Percentiles rank a stretch among this genome's conserved stretches.
These are phyloP conservation scores for Flaveria linearis DNA, from an alignment of 129 eudicot species.

Conservation along the genomic window DNA sequence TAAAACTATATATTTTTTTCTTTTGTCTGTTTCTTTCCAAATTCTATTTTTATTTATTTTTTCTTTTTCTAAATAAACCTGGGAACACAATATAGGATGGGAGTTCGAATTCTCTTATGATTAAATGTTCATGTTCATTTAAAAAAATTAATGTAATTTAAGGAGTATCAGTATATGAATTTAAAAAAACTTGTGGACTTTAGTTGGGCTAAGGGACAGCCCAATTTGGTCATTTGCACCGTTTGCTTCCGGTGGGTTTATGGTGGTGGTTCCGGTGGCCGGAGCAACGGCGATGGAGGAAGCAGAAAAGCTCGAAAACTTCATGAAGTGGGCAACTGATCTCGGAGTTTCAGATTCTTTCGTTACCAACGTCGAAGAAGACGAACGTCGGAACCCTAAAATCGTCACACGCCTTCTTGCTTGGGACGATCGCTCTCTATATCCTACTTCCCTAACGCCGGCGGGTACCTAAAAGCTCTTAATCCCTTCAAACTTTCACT, in stretches of 20 bases:
- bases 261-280: constrained; percentile 14
- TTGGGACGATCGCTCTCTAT: constrained; percentile 51
- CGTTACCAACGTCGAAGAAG: background rate
- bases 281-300: constrained; percentile 42
- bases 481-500: background rate
- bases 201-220: constrained; percentile 12
- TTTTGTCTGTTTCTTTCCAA: no score
- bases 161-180: no score
- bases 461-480: constrained; percentile 53
- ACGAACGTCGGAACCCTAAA: constrained; percentile 4
- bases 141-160: no score
- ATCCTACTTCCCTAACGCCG: constrained; percentile 68
- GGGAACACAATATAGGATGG: no score
- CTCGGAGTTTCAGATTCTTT: constrained; percentile 62
- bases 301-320: constrained; percentile 39
- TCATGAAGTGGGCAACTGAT: constrained; percentile 59
- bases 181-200: no score
- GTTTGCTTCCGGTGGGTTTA: background rate
- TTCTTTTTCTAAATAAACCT: no score
- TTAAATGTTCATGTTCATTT: no score
- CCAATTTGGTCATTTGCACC: constrained; percentile 1
- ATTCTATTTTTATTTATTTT: no score
- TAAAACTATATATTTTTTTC: no score
- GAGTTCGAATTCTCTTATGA: no score
- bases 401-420: constrained; percentile 35